Conservation (phyloP, 2,329 filamentous ascomycete genomes). For the Rutstroemia sp. region DNA sequence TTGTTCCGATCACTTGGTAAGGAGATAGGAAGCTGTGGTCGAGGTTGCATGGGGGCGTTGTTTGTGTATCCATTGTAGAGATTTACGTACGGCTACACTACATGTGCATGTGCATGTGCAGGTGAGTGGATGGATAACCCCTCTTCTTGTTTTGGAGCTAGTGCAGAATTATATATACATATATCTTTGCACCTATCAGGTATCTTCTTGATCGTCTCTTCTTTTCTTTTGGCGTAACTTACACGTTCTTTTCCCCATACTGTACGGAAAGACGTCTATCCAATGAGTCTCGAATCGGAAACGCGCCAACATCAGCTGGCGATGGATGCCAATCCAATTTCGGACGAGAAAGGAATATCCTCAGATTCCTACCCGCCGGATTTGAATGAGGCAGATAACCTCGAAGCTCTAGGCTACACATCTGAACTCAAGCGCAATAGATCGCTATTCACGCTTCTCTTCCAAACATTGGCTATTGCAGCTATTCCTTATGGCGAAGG, state of each 20-base stretch:
- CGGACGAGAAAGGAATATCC: not conserved
- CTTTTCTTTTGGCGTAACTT: too few species aligned
- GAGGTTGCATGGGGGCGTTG: not conserved
- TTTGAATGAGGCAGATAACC: constrained; percentile 17
- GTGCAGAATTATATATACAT: too few species aligned
- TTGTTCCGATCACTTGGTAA: not conserved
- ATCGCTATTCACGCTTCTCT: constrained; percentile 51
- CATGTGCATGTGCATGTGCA: not conserved
- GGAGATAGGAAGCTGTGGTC: too few species aligned
- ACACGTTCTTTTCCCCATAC: too few species aligned
- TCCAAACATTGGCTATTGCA: constrained; percentile 53
- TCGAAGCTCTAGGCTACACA: constrained; percentile 44
- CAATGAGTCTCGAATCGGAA: not conserved
- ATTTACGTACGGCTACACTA: too few species aligned
- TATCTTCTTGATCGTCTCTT: too few species aligned
- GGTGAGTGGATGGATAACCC: too few species aligned
- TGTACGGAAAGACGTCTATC: too few species aligned
- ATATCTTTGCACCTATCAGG: too few species aligned
- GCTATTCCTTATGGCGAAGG: constrained; percentile 47
- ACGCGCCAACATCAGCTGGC: not conserved
- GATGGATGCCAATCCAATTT: constrained; percentile 7
- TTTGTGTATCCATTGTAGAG: not conserved
- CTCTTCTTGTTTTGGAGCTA: too few species aligned
- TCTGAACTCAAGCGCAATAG: constrained; percentile 50
- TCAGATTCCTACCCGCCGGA: constrained; percentile 1